Conservation (phyloP, 345 rosid genomes). For the Corchorus olitorius region DNA sequence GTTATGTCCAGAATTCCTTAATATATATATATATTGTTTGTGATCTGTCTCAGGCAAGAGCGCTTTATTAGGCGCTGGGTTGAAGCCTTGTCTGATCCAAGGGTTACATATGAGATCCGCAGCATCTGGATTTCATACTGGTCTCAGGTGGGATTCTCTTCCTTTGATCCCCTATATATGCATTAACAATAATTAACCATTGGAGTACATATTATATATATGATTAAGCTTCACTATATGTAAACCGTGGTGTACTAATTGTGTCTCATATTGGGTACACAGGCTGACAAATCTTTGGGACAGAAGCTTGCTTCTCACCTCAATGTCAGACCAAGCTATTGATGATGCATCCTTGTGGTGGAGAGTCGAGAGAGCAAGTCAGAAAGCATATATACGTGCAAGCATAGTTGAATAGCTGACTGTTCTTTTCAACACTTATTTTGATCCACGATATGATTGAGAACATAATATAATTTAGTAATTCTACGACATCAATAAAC, state of each 20-base stretch:
- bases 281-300: slow-evolving; percentile 74
- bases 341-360: slow-evolving; percentile 26
- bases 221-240: too few relatives aligned
- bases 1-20: background rate
- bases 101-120: slow-evolving; percentile 79
- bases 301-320: slow-evolving; percentile 82
- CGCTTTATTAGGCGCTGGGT: slow-evolving; percentile 70
- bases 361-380: background rate
- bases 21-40: background rate
- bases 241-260: too few relatives aligned
- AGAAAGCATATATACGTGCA: background rate
- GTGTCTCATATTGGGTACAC: slow-evolving; percentile 27
- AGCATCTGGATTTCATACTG: slow-evolving; percentile 86
- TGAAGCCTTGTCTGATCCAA: slow-evolving; percentile 77
- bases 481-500: too few relatives aligned
- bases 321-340: slow-evolving; percentile 69
- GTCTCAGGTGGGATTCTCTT: slow-evolving; percentile 50
- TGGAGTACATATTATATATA: too few relatives aligned
- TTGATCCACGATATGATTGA: background rate
- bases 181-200: background rate
- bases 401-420: background rate
- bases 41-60: slow-evolving; percentile 64
- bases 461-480: background rate
- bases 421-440: background rate
- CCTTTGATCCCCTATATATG: background rate